phyloP scores from a whole-genome alignment of 139 green algal genomes.

The Nannochloris sp. region DNA sequence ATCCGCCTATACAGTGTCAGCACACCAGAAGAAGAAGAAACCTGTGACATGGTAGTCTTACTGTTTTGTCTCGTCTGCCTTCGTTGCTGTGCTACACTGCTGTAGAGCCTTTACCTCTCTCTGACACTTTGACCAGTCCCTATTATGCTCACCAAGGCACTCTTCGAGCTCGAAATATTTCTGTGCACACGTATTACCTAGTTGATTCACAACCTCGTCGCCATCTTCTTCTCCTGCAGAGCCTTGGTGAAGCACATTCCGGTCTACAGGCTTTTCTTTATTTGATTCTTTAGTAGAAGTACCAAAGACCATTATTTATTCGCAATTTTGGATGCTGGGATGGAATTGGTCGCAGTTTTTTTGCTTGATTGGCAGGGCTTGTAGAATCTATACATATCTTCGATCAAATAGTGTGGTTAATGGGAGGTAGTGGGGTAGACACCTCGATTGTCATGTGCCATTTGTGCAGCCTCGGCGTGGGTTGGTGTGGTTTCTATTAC shows the following conservation, averaged over 20 bases:
- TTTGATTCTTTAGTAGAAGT: background rate
- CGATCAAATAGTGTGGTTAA: too few species aligned
- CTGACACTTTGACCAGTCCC: constrained; percentile 43
- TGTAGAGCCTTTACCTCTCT: constrained; percentile 36
- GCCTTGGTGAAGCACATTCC: background rate
- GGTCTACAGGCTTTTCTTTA: background rate
- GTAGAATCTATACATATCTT: too few species aligned
- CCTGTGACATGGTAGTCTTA: background rate
- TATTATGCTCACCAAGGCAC: constrained; percentile 41
- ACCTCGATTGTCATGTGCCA: too few species aligned
- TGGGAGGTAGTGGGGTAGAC: too few species aligned
- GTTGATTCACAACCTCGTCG: constrained; percentile 13
- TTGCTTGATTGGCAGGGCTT: too few species aligned
- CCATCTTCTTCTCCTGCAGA: constrained; percentile 9
- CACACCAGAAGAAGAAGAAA: background rate
- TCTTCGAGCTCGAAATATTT: constrained; percentile 22
- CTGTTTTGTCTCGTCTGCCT: background rate
- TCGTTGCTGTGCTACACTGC: constrained; percentile 9
- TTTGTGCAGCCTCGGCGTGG: too few species aligned
- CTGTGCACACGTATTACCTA: constrained; percentile 15
- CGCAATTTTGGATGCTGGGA: background rate
- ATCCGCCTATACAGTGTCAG: constrained; percentile 62
- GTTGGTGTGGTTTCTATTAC: too few species aligned
- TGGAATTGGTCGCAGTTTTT: background rate
- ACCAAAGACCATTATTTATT: constrained; percentile 4